phyloP scores from a whole-genome alignment of 257 asterid species.

The Haberlea rhodopensis region DNA sequence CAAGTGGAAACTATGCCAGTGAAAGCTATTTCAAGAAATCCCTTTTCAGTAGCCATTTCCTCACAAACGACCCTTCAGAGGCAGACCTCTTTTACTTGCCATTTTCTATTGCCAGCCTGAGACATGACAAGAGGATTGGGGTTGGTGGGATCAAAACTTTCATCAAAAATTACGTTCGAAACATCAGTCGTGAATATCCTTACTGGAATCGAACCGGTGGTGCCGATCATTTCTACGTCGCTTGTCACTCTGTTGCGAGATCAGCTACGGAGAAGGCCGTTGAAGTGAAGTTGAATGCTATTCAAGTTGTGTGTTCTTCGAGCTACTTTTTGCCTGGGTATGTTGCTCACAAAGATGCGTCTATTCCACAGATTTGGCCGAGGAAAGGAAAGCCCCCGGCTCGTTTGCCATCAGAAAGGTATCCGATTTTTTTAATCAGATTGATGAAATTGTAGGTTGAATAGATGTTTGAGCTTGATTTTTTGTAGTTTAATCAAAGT shows the following conservation, averaged over 20 bases:
- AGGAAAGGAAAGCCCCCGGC: constrained; percentile 43
- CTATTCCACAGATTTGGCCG: constrained; percentile 96
- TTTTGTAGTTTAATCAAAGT: too few relatives aligned
- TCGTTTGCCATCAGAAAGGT: constrained; percentile 54
- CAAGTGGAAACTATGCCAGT: constrained; percentile 87
- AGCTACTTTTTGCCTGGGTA: constrained; percentile 76
- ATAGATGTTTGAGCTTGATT: too few relatives aligned
- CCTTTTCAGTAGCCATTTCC: constrained; percentile 60
- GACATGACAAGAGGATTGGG: constrained; percentile 71
- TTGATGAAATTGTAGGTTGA: too few relatives aligned
- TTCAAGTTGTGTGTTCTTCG: constrained; percentile 88
- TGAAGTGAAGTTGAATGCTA: constrained; percentile 63
- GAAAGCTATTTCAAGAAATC: constrained; percentile 83
- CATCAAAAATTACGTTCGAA: constrained; percentile 38
- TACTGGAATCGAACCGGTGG: constrained; percentile 84
- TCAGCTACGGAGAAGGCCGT: constrained; percentile 72
- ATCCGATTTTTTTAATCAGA: too few relatives aligned
- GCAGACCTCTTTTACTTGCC: constrained; percentile 87
- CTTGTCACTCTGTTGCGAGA: constrained; percentile 82
- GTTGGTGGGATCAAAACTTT: constrained; percentile 66
- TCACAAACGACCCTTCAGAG: constrained; percentile 60
- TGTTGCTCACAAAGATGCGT: constrained; percentile 80
- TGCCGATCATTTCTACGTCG: constrained; percentile 87
- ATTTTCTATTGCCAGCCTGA: constrained; percentile 67
- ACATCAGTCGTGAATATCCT: constrained; percentile 52